These are phyloP conservation scores for Primulina eburnea DNA, from an alignment of 257 asterid genomes.

Conservation along the genomic window DNA sequence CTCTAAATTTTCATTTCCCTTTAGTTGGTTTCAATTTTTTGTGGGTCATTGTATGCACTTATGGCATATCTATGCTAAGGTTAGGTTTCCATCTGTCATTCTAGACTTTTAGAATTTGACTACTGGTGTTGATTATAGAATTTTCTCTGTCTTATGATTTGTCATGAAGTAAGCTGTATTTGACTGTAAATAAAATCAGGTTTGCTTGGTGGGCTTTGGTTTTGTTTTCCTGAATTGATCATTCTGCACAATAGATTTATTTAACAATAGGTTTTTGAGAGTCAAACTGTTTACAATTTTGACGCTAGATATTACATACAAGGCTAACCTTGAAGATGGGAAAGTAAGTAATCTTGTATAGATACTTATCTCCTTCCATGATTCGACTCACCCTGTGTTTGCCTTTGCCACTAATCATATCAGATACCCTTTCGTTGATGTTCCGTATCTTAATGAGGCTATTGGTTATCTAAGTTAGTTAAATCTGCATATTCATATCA, in stretches of 20 bases:
- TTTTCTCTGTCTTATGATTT: neutral
- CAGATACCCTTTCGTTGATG: neutral
- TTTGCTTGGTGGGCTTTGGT: neutral
- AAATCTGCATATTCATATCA: neutral
- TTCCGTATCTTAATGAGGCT: neutral
- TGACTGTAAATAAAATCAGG: neutral
- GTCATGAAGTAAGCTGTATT: neutral
- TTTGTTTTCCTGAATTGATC: neutral
- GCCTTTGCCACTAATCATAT: neutral
- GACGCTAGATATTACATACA: neutral
- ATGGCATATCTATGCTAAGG: too few species aligned
- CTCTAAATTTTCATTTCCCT: constrained; percentile 2
- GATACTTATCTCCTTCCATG: neutral
- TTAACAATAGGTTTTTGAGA: neutral
- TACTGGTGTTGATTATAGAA: neutral
- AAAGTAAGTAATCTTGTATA: neutral
- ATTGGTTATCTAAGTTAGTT: constrained; percentile 15
- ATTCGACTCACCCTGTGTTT: neutral
- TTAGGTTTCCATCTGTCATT: neutral
- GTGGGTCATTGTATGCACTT: neutral
- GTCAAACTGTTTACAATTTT: neutral
- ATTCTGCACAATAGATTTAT: neutral
- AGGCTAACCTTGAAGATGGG: neutral
- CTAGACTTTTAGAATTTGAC: neutral
- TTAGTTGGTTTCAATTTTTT: constrained; percentile 9